Percentiles rank a stretch among this genome's conserved stretches.
These are phyloP conservation scores for Fonsecaea multimorphosa DNA, from an alignment of 2,329 filamentous ascomycete species.

Conservation along the genomic window DNA sequence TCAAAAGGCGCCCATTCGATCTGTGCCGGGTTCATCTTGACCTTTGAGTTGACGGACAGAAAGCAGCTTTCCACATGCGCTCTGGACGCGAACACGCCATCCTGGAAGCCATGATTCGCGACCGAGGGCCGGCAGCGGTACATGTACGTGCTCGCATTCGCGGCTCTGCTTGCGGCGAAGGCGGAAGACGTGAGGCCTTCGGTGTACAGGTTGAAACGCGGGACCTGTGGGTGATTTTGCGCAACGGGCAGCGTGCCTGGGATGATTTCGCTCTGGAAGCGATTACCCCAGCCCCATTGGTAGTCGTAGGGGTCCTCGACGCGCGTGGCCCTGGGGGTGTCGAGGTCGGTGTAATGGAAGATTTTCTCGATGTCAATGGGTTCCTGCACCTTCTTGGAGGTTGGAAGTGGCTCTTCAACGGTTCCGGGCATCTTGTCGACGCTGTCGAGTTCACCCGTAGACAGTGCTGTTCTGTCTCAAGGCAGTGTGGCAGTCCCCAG, in stretches of 20 bases:
- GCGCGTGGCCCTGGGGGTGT: slow-evolving; percentile 8
- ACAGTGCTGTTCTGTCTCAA: background rate
- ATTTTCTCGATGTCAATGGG: slow-evolving; percentile 14
- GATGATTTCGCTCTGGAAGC: slow-evolving; percentile 47
- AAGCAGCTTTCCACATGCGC: slow-evolving; percentile 41
- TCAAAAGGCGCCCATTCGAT: slow-evolving; percentile 15
- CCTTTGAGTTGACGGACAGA: slow-evolving; percentile 64
- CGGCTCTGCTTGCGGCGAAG: slow-evolving; percentile 62
- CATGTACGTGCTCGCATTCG: slow-evolving; percentile 66
- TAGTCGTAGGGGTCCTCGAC: slow-evolving; percentile 40
- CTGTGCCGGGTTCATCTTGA: slow-evolving; percentile 48
- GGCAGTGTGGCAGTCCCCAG: background rate
- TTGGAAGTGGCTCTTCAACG: slow-evolving; percentile 7
- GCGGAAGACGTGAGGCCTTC: slow-evolving; percentile 63
- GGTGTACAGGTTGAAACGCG: slow-evolving; percentile 45
- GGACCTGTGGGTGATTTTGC: slow-evolving; percentile 46
- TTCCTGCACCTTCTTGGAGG: slow-evolving; percentile 7
- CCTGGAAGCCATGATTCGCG: slow-evolving; percentile 59
- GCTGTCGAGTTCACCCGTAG: background rate
- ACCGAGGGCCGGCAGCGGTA: slow-evolving; percentile 64
- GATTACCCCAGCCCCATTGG: slow-evolving; percentile 43
- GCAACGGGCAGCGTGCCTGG: slow-evolving; percentile 48
- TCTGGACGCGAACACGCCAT: slow-evolving; percentile 3
- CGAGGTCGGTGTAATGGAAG: slow-evolving; percentile 23
- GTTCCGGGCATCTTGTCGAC: slow-evolving; percentile 11